Base-by-base conservation (phyloP, 2,329 filamentous ascomycete species). In the Tolypocladium ovalisporum region DNA sequence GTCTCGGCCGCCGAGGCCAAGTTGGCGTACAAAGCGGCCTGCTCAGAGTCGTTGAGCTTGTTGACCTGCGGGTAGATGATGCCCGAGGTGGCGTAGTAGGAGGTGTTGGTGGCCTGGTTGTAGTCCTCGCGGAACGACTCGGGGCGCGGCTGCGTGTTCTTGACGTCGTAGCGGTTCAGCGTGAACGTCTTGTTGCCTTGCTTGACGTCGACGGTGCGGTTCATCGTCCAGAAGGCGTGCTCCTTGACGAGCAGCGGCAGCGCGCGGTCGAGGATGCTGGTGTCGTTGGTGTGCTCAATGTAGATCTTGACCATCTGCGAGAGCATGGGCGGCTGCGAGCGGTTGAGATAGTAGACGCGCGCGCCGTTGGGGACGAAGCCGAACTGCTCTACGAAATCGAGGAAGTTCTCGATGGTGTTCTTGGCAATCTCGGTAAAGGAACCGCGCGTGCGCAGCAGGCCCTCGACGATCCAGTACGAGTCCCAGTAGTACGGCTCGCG, bases 401-500 rank as follows among this genome's bases (percentile, higher is more conserved):
- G 71, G 62, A 88, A 88, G 66, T 88, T 88, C 65, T 87, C 83
- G 60, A 88, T 85, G 35, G 83, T 85, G 68, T 88, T 86, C 65
- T 76, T 78, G 4, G 84, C 80, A 59, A 88, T 85, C 37, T 81
- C 69, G 8, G 79, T 79, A 60, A 87, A 88, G 51, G 79, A 78
- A 40, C 85, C 85, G 19, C 82, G 79, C 0, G 84, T 87, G 52
- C 85, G 79, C 37, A 88, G 70, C 29, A 88, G 74, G 29, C 85
- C 85, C 69, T 86, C 80, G 52, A 88, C 63, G 54, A 87, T 85
- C 84, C 83, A 87, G 71, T 81, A 87, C 36, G 82, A 84, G 67
- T 88, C 84, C 85, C 85, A 88, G 68, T 88, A 88, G 66, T 88
- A 88, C 1, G 83, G 79, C 69, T 88, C 85, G 37, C 85, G 76